Base-by-base conservation (phyloP, 805 yeast genomes). In the Starmerella sp. region DNA sequence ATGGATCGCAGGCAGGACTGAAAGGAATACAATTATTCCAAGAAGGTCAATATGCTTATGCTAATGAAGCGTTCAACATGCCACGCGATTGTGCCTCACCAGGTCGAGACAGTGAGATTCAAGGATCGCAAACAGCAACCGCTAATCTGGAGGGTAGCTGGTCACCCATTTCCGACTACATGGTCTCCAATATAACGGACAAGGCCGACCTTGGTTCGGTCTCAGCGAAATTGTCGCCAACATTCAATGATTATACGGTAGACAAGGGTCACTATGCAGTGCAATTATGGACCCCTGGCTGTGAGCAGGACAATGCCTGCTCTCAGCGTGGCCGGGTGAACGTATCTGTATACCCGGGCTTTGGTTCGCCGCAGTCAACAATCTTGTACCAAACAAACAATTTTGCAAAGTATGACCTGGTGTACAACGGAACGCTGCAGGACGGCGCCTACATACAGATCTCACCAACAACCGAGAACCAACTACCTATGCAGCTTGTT, bases 271-370 rank as follows among this genome's bases (percentile, higher is more conserved):
- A 80, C 56, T 93, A 88, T 67, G 73, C 86, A 0, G 74, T 93
- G 29, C 72, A 79, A 52, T 62, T 90, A 50, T 83, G 79, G 62
- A 93, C 98, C 0, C 96, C 96, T 0, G 97, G 97, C 0, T 93
- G 98, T 71, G 52, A 67, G 0, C 66, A 62, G 4, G 95, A 86
- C 65, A 69, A 71, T 50, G 76, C 93, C 0, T 93, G 98, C 69
- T 61, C 66, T 28, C 56, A 71, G 22, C 77, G 98, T 65, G 91
- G 95, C 10, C 76, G 79, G 30, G 91, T 86, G 4, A 86, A 86
- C 62, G 96, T 83, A 0, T 77, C 95, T 0, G 72, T 90, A 1
- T 72, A 68, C 58, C 77, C 78, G 39, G 75, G 74, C 9, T 72
- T 76, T 35, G 78, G 77, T 28, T 61, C 65, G 0, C 63, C 71